These are phyloP conservation scores for Wickerhamiella lipophila DNA, from an alignment of 805 yeast species.

Conservation along the genomic window DNA sequence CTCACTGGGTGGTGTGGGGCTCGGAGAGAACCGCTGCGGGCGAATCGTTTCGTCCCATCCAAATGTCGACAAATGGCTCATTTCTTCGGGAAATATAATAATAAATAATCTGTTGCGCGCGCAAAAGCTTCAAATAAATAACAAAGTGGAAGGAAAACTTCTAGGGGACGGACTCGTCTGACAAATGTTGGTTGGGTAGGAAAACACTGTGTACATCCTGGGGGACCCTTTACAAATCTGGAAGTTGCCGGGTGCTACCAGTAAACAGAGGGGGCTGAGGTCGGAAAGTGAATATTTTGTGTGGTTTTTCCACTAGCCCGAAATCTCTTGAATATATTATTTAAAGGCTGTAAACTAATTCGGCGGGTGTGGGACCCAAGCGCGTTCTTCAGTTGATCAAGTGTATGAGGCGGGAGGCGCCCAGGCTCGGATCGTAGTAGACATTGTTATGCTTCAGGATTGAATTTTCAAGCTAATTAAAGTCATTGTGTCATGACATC, in stretches of 20 bases:
- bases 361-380: no score
- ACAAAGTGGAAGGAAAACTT: background rate
- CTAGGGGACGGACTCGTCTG: background rate
- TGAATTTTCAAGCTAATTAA: no score
- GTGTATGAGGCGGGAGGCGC: no score
- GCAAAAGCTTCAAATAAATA: background rate
- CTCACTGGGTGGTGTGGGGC: background rate
- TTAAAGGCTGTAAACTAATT: no score
- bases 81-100: no score
- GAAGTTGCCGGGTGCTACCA: constrained; percentile 1
- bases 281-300: background rate
- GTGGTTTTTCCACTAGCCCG: no score
- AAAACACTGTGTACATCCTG: background rate
- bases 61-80: constrained; percentile 6
- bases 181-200: background rate
- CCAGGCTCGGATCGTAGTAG: no score
- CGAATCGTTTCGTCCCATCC: constrained; percentile 25
- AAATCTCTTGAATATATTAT: no score
- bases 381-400: no score
- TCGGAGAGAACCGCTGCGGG: constrained; percentile 14
- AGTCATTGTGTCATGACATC: no score
- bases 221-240: background rate
- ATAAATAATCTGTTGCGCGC: background rate
- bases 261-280: background rate
- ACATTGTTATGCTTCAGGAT: no score